Conservation (phyloP, 2,329 filamentous ascomycete species). For the Aschersonia sp. region DNA sequence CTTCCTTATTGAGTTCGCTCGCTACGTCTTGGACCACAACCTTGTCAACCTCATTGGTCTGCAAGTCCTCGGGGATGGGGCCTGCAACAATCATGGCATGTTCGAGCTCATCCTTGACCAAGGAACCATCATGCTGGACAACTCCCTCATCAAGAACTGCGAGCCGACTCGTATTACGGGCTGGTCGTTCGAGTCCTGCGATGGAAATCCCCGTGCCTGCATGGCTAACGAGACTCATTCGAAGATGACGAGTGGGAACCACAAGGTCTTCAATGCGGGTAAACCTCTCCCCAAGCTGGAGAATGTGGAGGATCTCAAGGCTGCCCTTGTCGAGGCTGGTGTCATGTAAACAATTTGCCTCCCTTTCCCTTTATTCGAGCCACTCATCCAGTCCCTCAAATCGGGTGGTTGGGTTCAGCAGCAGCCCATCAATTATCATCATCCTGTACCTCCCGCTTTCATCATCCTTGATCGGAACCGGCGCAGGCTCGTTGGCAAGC, state of each 20-base stretch:
- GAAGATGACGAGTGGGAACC: neutral
- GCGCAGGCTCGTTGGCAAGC: slow-evolving; percentile 18
- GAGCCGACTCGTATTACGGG: neutral
- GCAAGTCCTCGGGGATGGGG: no score
- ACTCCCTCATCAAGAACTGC: neutral
- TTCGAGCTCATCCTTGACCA: no score
- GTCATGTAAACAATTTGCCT: neutral
- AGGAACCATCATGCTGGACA: neutral
- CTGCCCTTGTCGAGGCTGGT: neutral
- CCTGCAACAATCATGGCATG: no score
- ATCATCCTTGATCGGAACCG: slow-evolving; percentile 19
- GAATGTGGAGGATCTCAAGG: neutral
- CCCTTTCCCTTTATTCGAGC: no score
- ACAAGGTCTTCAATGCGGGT: slow-evolving; percentile 1
- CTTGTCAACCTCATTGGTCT: no score
- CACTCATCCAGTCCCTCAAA: no score
- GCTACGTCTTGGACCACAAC: no score
- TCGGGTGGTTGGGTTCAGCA: slow-evolving; percentile 19
- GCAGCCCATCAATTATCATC: slow-evolving; percentile 20
- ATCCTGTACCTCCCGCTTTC: slow-evolving; percentile 23
- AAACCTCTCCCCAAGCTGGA: slow-evolving; percentile 1
- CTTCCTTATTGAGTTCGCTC: no score
- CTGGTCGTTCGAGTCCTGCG: neutral
- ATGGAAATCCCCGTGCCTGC: neutral
- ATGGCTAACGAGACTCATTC: neutral